Base-by-base conservation (phyloP, 139 green algal species). In the Tetradesmus lagerheimii region DNA sequence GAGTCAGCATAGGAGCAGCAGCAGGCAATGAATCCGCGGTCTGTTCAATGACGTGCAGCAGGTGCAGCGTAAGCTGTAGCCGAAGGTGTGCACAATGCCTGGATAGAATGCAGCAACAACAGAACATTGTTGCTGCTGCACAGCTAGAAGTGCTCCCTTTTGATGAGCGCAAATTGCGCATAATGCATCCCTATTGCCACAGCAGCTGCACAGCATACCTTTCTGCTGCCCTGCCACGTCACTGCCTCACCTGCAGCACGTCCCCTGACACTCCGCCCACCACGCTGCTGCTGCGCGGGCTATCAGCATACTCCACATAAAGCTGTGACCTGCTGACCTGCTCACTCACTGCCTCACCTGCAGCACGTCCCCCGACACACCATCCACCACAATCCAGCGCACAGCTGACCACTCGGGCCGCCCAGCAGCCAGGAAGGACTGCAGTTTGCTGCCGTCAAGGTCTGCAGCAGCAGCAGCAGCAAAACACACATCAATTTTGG, bases 241-340 rank as follows among this genome's bases (percentile, higher is more conserved):
- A n/a, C n/a, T n/a, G n/a, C n/a, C n/a, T n/a, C 41, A 89, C 84
- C 84, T 89, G 64, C 27, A 89, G 66, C 66, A 89, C 84, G 3
- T 89, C 84, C 20, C 84, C 84, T 25, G 64, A 82, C 15, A 89
- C 66, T 16, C 84, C 84, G 39, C 67, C 84, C 27, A 81, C 84
- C 29, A 71, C 66, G 66, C 66, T 77, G 29, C 29, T 80, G 74
- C 66, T 77, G 12, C 66, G n/a, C n/a, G n/a, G n/a, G n/a, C n/a
- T n/a, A n/a, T n/a, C n/a, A n/a, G n/a, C n/a, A n/a, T n/a, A n/a
- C n/a, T n/a, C n/a, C n/a, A n/a, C n/a, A n/a, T n/a, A n/a, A n/a
- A n/a, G n/a, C n/a, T n/a, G n/a, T 37, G 67, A 9, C 35, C 75
- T 47, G 15, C n/a, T 81, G 6, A 37, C 47, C 43, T 5, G 43